Evolutionary conservation across 2,329 filamentous ascomycete species (phyloP).

Genomic region (Penicillium sp.): DNA sequence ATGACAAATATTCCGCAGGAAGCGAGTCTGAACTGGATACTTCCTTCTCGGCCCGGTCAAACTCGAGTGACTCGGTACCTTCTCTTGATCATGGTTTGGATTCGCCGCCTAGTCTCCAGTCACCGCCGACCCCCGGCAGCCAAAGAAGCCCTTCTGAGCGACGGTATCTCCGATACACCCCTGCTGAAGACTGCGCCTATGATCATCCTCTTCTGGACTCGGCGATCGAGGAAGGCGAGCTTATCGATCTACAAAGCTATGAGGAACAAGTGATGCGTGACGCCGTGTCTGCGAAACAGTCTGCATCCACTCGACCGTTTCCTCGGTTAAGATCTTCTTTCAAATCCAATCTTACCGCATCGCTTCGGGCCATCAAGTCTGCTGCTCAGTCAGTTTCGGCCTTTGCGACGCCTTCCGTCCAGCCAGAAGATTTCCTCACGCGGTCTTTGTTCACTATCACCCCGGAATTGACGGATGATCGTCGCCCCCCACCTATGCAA

Average conservation of each 20-base stretch:
- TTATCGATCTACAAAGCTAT: conserved; percentile 19
- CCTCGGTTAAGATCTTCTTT: conserved; percentile 48
- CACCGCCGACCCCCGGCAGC: conserved; percentile 41
- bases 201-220: conserved; percentile 55
- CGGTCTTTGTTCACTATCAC: conserved; percentile 53
- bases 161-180: conserved; percentile 47
- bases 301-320: conserved; percentile 30
- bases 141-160: conserved; percentile 37
- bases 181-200: conserved; percentile 51
- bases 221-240: conserved; percentile 19
- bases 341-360: conserved; percentile 60
- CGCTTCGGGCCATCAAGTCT: conserved; percentile 56
- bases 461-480: conserved; percentile 56
- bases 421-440: conserved; percentile 56
- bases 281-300: conserved; percentile 12
- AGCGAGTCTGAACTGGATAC: conserved; percentile 45
- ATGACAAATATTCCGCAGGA: conserved; percentile 35
- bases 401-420: conserved; percentile 49
- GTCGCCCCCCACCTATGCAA: conserved; percentile 52
- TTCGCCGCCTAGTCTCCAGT: conserved; percentile 43
- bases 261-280: conserved; percentile 11
- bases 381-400: conserved; percentile 58
- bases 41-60: conserved; percentile 45
- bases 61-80: conserved; percentile 56
- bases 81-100: conserved; percentile 49